Evolutionary conservation across 1,284 basidiomycete species (phyloP).

Genomic region (Pseudozyma sp.): DNA sequence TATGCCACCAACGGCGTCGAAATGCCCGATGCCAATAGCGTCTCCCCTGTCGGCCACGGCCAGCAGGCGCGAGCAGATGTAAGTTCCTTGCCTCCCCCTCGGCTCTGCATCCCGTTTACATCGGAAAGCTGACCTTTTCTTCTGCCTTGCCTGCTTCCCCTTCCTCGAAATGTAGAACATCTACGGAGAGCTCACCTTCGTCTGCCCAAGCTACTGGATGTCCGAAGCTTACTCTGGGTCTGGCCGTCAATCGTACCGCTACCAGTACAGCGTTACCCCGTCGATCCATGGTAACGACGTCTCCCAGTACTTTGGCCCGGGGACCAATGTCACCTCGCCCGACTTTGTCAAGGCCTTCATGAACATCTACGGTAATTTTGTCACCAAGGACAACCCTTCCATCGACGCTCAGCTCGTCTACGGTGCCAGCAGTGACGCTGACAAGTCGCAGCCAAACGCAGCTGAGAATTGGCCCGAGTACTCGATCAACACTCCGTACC

Average conservation of each 20-base stretch:
- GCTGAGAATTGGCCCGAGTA: slow-evolving; percentile 33
- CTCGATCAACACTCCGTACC: slow-evolving; percentile 16
- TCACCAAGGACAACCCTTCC: slow-evolving; percentile 29
- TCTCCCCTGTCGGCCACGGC: slow-evolving; percentile 21
- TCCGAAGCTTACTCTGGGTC: slow-evolving; percentile 38
- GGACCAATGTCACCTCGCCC: slow-evolving; percentile 9
- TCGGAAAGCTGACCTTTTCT: background rate
- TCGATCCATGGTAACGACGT: slow-evolving; percentile 38
- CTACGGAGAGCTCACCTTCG: slow-evolving; percentile 40
- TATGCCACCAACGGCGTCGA: slow-evolving; percentile 32
- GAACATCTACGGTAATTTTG: slow-evolving; percentile 41
- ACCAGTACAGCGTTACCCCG: slow-evolving; percentile 39
- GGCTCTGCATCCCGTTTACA: background rate
- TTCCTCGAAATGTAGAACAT: slow-evolving; percentile 22
- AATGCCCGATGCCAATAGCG: slow-evolving; percentile 25
- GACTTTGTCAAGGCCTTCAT: slow-evolving; percentile 37
- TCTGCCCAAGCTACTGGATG: slow-evolving; percentile 47
- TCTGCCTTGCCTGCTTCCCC: background rate
- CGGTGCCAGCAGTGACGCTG: slow-evolving; percentile 6
- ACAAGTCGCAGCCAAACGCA: slow-evolving; percentile 5
- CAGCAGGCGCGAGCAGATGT: slow-evolving; percentile 35
- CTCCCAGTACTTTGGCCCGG: slow-evolving; percentile 31
- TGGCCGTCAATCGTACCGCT: slow-evolving; percentile 25
- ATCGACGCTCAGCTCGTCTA: slow-evolving; percentile 22
- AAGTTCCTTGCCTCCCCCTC: background rate